These are phyloP conservation scores for Naganishia sp. DNA, from an alignment of 1,284 basidiomycete genomes.

Conservation along the genomic window DNA sequence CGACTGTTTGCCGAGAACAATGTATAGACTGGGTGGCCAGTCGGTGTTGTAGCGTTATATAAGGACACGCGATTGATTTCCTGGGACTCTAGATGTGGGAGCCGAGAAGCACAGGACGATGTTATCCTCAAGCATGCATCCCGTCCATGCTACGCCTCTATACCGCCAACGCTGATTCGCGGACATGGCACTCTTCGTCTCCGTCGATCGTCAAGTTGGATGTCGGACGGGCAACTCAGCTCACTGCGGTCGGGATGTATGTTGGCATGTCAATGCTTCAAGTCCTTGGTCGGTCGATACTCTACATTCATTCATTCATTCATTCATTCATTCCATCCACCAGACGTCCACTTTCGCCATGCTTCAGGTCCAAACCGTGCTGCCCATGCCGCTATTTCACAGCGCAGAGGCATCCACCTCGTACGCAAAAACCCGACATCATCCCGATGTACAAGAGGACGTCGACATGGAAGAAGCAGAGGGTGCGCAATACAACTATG, in stretches of 20 bases:
- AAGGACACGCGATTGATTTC: conserved; percentile 1
- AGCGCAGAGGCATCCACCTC: conserved; percentile 15
- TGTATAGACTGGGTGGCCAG: conserved; percentile 2
- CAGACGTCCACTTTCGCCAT: conserved; percentile 8
- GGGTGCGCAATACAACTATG: conserved; percentile 20
- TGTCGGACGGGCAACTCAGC: no score
- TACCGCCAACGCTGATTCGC: no score
- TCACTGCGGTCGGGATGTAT: no score
- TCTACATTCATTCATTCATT: no score
- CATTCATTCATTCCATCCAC: no score
- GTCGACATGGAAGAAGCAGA: conserved; percentile 30
- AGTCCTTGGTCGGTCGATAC: neutral
- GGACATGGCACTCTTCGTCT: no score
- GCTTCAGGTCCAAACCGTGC: conserved; percentile 31
- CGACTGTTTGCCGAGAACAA: neutral
- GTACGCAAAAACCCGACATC: conserved; percentile 24
- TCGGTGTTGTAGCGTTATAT: conserved; percentile 15
- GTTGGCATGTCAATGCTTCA: neutral
- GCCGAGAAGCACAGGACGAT: no score
- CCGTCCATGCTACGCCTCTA: no score
- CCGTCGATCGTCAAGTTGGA: no score
- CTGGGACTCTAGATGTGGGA: no score
- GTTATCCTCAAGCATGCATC: no score
- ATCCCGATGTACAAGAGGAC: conserved; percentile 30
- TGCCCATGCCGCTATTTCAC: conserved; percentile 33